phyloP scores from a whole-genome alignment of 176 grass and related monocot species.

The Oryza longistaminata region DNA sequence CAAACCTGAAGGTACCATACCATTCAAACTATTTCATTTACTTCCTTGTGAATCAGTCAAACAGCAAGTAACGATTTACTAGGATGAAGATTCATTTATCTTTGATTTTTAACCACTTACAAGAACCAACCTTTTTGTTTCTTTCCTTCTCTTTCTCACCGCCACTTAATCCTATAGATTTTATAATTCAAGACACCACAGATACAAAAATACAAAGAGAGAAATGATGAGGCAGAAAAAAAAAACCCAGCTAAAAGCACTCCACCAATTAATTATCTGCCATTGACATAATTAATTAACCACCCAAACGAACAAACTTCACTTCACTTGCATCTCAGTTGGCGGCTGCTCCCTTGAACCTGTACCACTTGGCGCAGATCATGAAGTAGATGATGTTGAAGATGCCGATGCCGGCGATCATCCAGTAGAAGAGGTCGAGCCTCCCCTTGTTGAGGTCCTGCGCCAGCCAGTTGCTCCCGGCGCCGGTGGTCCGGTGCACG shows the following conservation, averaged over 20 bases:
- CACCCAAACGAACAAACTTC: too few relatives aligned
- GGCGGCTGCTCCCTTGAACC: constrained; percentile 64
- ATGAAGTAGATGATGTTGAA: constrained; percentile 89
- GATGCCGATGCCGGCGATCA: constrained; percentile 78
- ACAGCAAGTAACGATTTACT: neutral
- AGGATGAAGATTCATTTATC: constrained; percentile 19
- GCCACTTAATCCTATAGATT: constrained; percentile 26
- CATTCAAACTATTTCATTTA: neutral
- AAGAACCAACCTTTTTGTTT: constrained; percentile 44
- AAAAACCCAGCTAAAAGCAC: constrained; percentile 20
- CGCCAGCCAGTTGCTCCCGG: constrained; percentile 66
- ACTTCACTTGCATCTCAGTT: constrained; percentile 28
- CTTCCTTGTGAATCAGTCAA: neutral
- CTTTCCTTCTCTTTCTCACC: constrained; percentile 23
- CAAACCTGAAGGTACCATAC: neutral
- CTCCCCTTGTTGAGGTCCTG: constrained; percentile 87
- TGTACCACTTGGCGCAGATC: constrained; percentile 88
- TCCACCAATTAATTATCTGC: constrained; percentile 31
- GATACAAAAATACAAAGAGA: constrained; percentile 17
- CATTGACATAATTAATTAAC: constrained; percentile 20
- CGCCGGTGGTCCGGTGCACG: constrained; percentile 53
- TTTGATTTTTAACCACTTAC: constrained; percentile 36
- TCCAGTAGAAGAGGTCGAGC: constrained; percentile 82
- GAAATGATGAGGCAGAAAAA: neutral
- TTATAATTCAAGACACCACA: constrained; percentile 9